Evolutionary conservation across 305 asterid genomes (phyloP).

Genomic region (Ruellia speciosa): DNA sequence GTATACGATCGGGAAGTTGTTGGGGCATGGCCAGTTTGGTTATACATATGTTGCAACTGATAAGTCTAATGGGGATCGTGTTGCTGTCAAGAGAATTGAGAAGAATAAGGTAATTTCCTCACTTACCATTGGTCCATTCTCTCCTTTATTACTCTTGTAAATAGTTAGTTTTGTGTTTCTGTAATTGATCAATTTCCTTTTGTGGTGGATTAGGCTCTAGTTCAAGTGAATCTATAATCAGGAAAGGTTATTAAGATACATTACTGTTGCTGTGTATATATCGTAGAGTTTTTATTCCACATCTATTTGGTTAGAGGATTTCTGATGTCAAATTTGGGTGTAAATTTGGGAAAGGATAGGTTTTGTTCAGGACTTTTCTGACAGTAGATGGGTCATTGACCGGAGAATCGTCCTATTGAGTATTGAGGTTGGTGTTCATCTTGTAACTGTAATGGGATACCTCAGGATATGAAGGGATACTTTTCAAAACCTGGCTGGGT

Average conservation of each 20-base stretch:
- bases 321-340: neutral
- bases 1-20: constrained; percentile 57
- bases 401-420: too few species aligned
- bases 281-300: too few species aligned
- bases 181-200: constrained; percentile 5
- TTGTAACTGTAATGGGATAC: neutral
- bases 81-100: constrained; percentile 77
- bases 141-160: neutral
- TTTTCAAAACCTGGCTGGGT: neutral
- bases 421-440: neutral
- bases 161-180: constrained; percentile 7
- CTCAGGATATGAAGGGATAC: neutral
- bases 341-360: constrained; percentile 6
- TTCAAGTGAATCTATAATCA: constrained; percentile 8
- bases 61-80: constrained; percentile 67
- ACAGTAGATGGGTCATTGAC: neutral
- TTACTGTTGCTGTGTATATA: neutral
- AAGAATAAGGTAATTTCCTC: constrained; percentile 48
- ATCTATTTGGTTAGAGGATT: constrained; percentile 2
- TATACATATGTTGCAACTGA: constrained; percentile 72
- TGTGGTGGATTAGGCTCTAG: constrained; percentile 1
- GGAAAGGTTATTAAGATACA: neutral
- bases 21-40: constrained; percentile 87
- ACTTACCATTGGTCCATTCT: neutral
- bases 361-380: constrained; percentile 2